Conservation (phyloP, 306 rosid species). For the Cucumis sativus region Cucumber_9930_V3 NC_026656.2:4138501-4139000, state of each 20-base stretch:
- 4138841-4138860: background rate
- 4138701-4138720: background rate
- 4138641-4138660: background rate
- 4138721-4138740: background rate
- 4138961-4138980: background rate
- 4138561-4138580: background rate
- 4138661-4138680: background rate
- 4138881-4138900: conserved; percentile 67
- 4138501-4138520: background rate
- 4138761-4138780: background rate
- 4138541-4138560: background rate
- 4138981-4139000: background rate
- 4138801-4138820: background rate
- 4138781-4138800: background rate
- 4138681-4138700: background rate
- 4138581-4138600: background rate
- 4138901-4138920: conserved; percentile 87
- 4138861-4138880: conserved; percentile 12
- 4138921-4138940: conserved; percentile 95
- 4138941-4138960: conserved; percentile 46
- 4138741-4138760: background rate
- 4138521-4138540: background rate
- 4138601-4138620: background rate
- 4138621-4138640: background rate
- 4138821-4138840: background rate